Percentiles rank a stretch among this genome's conserved stretches.
Conservation (phyloP, 1,139 yeast species). For the Geotrichum fermentans region DNA sequence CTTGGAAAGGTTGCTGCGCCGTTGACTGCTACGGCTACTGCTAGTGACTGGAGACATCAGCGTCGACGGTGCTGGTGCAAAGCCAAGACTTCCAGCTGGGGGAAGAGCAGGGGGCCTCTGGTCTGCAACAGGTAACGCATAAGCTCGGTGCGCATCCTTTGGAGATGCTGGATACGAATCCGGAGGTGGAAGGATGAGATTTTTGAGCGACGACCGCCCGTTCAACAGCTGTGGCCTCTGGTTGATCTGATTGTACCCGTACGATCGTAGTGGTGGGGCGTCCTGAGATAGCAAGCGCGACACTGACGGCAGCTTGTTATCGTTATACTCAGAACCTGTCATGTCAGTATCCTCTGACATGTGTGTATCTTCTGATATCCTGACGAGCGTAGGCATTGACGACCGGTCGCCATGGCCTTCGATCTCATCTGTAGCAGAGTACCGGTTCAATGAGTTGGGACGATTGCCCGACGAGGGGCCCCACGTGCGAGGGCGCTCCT, state of each 20-base stretch:
- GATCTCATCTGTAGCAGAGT: constrained; percentile 29
- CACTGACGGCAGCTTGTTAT: constrained; percentile 13
- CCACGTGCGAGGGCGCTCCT: constrained; percentile 36
- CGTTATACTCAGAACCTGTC: constrained; percentile 3
- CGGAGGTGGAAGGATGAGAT: constrained; percentile 23
- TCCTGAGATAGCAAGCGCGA: constrained; percentile 11
- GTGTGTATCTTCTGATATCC: constrained; percentile 32
- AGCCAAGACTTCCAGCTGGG: constrained; percentile 24
- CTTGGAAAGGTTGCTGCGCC: constrained; percentile 23
- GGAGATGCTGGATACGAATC: constrained; percentile 27
- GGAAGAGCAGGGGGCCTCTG: constrained; percentile 30
- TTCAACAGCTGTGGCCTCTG: background rate
- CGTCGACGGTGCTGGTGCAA: constrained; percentile 1
- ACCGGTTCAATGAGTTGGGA: constrained; percentile 16
- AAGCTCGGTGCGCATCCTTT: background rate
- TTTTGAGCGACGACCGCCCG: constrained; percentile 4
- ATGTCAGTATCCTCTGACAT: constrained; percentile 22
- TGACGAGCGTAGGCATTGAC: constrained; percentile 28
- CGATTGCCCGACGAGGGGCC: constrained; percentile 28
- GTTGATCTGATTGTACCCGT: background rate
- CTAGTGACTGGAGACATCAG: background rate
- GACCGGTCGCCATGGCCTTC: constrained; percentile 26
- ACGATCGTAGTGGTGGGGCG: background rate
- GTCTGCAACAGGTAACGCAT: constrained; percentile 28
- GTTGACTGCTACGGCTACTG: background rate